phyloP scores from a whole-genome alignment of 1,284 basidiomycete species.

The Puccinia horiana region DNA sequence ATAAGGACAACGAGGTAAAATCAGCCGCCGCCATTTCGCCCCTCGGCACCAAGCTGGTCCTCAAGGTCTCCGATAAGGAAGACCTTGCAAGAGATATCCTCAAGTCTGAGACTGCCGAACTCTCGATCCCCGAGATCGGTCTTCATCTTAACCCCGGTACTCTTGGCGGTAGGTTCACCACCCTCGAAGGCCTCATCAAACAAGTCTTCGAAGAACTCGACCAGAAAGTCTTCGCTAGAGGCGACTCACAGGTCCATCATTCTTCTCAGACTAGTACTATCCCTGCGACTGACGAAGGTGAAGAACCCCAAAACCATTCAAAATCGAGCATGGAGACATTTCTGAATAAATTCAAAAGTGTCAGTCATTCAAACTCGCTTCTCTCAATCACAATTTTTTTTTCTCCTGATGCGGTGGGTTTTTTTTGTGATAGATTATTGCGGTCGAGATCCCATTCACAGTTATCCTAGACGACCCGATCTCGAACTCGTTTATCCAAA shows the following conservation, averaged over 20 bases:
- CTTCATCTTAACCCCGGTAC: slow-evolving; percentile 89
- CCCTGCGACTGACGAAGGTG: neutral
- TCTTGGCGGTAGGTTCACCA: slow-evolving; percentile 96
- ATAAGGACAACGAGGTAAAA: slow-evolving; percentile 97
- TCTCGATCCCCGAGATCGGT: slow-evolving; percentile 92
- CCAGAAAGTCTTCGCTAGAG: slow-evolving; percentile 79
- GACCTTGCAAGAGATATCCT: slow-evolving; percentile 92
- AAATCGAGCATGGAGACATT: slow-evolving; percentile 70
- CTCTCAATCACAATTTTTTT: neutral
- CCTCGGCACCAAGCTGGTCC: slow-evolving; percentile 79
- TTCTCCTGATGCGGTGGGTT: neutral
- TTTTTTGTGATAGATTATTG: slow-evolving; percentile 69
- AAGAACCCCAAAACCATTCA: slow-evolving; percentile 57
- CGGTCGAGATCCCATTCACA: slow-evolving; percentile 76
- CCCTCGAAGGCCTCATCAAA: slow-evolving; percentile 88
- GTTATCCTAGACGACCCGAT: slow-evolving; percentile 93
- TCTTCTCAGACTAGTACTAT: neutral
- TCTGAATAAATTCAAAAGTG: slow-evolving; percentile 75
- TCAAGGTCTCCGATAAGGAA: slow-evolving; percentile 89
- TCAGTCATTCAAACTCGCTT: slow-evolving; percentile 56
- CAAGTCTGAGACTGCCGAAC: slow-evolving; percentile 89
- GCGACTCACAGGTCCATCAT: slow-evolving; percentile 65
- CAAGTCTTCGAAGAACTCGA: slow-evolving; percentile 95
- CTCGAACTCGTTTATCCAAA: slow-evolving; percentile 94
- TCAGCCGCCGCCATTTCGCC: slow-evolving; percentile 83